A percentile compares a stretch with the other conserved stretches of the same genome.
Evolutionary conservation across 2,329 filamentous ascomycete genomes (phyloP).

Genomic region (Epichloe aotearoae): DNA sequence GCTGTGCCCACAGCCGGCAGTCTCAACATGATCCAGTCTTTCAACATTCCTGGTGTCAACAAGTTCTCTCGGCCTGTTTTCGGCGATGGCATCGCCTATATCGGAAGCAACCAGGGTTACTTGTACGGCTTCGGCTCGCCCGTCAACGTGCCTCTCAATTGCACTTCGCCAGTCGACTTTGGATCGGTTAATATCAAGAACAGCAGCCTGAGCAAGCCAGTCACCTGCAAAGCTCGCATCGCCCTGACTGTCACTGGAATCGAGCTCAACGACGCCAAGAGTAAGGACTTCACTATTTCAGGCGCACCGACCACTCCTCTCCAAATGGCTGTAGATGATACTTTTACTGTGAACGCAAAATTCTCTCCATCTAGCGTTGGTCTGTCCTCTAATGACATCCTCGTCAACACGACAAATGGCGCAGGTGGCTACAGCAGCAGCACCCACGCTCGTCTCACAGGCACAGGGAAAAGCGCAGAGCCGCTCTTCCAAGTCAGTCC

Average conservation of each 20-base stretch:
- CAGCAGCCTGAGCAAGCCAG: conserved; percentile 11
- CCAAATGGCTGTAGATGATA: conserved; percentile 19
- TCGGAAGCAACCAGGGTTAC: conserved; percentile 36
- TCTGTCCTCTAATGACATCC: conserved; percentile 31
- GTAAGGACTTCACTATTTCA: conserved; percentile 26
- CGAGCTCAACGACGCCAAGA: conserved; percentile 17
- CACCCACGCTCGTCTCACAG: conserved; percentile 33
- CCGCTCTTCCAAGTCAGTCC: conserved; percentile 35
- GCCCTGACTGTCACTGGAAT: conserved; percentile 28
- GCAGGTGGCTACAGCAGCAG: conserved; percentile 31
- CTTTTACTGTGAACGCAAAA: conserved; percentile 28
- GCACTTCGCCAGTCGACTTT: conserved; percentile 35
- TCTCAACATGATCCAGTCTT: conserved; percentile 35
- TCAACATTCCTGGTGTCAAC: conserved; percentile 35
- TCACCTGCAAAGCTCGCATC: conserved; percentile 37
- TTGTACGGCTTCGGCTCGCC: conserved; percentile 44
- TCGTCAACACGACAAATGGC: conserved; percentile 34
- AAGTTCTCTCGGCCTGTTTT: conserved; percentile 47
- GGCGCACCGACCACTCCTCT: conserved; percentile 19
- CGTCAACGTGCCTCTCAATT: conserved; percentile 39
- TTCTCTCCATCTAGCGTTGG: conserved; percentile 36
- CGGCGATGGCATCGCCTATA: conserved; percentile 40
- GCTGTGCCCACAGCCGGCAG: conserved; percentile 33
- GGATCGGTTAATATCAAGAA: conserved; percentile 29
- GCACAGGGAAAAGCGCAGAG: conserved; percentile 31